phyloP scores from a whole-genome alignment of 1,139 yeast genomes.

The Debaryomyces psychrophilus region DNA sequence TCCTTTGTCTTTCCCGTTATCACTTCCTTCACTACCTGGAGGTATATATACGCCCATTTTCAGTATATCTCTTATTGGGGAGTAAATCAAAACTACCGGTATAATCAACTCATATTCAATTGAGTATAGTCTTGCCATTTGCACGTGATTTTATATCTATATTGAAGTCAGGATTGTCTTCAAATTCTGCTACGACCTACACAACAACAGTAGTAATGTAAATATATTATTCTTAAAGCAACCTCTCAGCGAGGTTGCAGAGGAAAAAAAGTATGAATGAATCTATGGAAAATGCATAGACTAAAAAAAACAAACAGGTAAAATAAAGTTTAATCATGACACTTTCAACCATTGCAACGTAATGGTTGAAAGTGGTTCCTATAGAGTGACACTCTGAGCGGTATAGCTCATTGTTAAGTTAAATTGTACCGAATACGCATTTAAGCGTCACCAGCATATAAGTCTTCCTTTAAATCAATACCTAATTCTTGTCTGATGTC shows the following conservation, averaged over 20 bases:
- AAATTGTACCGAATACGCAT: not conserved
- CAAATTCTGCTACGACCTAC: not conserved
- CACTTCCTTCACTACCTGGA: constrained; percentile 24
- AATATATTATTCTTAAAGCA: constrained; percentile 7
- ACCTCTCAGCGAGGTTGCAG: not conserved
- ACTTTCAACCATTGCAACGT: constrained; percentile 2
- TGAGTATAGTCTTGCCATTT: not conserved
- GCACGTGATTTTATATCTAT: no score
- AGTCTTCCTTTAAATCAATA: constrained; percentile 90
- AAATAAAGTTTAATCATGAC: constrained; percentile 4
- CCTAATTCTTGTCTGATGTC: constrained; percentile 92
- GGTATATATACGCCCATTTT: constrained; percentile 39
- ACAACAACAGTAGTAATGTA: constrained; percentile 2
- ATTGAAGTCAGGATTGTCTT: no score
- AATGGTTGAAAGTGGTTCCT: not conserved
- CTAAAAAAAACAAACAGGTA: constrained; percentile 1
- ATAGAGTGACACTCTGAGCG: not conserved
- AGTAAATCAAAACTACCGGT: not conserved
- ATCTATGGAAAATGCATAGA: constrained; percentile 4
- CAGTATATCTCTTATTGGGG: not conserved
- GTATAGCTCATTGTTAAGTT: not conserved
- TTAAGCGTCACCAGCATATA: constrained; percentile 48
- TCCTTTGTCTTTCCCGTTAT: constrained; percentile 8
- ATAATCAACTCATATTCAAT: not conserved
- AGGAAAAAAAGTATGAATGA: constrained; percentile 8